These are phyloP conservation scores for Ramaria sp. DNA, from an alignment of 768 basidiomycete species.

Conservation along the genomic window DNA sequence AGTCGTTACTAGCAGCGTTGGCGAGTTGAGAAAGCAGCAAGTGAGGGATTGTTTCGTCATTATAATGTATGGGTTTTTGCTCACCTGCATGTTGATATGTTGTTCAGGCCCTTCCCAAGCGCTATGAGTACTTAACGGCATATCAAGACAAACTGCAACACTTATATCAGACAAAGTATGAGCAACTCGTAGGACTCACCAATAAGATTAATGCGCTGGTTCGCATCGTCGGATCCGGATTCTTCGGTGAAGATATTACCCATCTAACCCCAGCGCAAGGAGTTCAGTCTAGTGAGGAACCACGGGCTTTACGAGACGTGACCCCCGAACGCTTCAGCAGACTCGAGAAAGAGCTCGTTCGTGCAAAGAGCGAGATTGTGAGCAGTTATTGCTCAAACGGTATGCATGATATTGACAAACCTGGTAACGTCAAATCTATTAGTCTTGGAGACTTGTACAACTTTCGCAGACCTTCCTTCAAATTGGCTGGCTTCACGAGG, in stretches of 20 bases:
- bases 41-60: slow-evolving; percentile 13
- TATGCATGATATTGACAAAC: not conserved
- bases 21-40: slow-evolving; percentile 60
- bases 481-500: slow-evolving; percentile 73
- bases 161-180: slow-evolving; percentile 69
- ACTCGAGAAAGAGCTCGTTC: slow-evolving; percentile 74
- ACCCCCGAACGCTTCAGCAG: slow-evolving; percentile 70
- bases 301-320: slow-evolving; percentile 49
- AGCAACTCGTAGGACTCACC: slow-evolving; percentile 60
- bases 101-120: slow-evolving; percentile 44
- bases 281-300: slow-evolving; percentile 28
- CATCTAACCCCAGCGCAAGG: slow-evolving; percentile 33
- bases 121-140: slow-evolving; percentile 56
- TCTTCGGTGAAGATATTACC: slow-evolving; percentile 45
- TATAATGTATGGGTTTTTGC: not conserved
- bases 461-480: slow-evolving; percentile 57
- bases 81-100: not conserved
- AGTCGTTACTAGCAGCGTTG: slow-evolving; percentile 49
- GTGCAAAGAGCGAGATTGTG: slow-evolving; percentile 81
- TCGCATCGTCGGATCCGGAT: slow-evolving; percentile 49
- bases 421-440: not conserved
- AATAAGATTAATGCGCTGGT: slow-evolving; percentile 51
- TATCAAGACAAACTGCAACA: slow-evolving; percentile 68
- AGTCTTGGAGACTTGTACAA: slow-evolving; percentile 60
- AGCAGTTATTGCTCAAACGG: slow-evolving; percentile 18